Evolutionary conservation across 306 rosid genomes (phyloP).

Genomic region (Nissolia schottii): DNA sequence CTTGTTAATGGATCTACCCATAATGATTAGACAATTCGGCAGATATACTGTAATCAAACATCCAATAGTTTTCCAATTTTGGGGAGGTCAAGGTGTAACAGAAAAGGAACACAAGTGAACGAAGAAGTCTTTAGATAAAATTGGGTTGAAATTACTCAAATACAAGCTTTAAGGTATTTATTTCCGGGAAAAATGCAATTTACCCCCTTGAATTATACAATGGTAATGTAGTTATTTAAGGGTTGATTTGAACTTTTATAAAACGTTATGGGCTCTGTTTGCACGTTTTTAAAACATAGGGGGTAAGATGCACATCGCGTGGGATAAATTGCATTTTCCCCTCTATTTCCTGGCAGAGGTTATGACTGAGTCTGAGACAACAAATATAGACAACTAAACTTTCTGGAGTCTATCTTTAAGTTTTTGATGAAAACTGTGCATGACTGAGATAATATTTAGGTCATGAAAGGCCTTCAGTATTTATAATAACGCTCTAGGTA

Average conservation of each 20-base stretch:
- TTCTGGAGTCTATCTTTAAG: not conserved
- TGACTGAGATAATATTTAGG: not conserved
- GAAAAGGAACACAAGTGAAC: not conserved
- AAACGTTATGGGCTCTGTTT: no score
- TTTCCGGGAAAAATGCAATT: no score
- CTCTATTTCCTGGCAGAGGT: slow-evolving; percentile 1
- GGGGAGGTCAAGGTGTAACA: not conserved
- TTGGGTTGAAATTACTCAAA: not conserved
- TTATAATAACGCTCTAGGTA: not conserved
- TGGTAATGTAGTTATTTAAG: no score
- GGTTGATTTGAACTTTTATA: no score
- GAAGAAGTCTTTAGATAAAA: not conserved
- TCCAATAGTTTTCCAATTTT: not conserved
- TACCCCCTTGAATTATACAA: no score
- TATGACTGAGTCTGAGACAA: not conserved
- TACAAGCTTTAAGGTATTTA: slow-evolving; percentile 2
- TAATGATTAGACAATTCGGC: not conserved
- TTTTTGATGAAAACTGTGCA: not conserved
- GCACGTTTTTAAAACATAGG: no score
- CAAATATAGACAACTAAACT: not conserved
- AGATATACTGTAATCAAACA: not conserved
- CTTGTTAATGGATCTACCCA: not conserved
- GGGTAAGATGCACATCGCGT: no score
- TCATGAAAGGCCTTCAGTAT: not conserved
- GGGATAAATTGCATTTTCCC: no score